Base-by-base conservation (phyloP, 2,329 filamentous ascomycete species). In the Fusarium aywerte region DNA sequence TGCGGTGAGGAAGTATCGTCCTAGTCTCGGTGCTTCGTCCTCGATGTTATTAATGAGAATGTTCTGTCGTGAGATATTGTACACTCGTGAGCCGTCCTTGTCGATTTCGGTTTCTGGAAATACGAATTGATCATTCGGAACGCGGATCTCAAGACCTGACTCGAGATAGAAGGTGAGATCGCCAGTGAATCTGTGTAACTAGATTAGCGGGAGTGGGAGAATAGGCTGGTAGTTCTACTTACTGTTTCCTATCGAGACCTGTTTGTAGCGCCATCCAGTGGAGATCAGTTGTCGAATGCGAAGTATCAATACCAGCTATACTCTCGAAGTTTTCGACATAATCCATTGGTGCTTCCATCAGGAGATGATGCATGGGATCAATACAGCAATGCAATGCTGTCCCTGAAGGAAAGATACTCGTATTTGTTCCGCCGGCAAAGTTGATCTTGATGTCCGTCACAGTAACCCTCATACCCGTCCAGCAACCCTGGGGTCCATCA, bases 1-100 rank as follows among this genome's bases (percentile, higher is more conserved):
- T 0, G 74, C 62, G 0, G 76, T 78, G 12, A 78, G 63, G 39
- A 79, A 79, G 42, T 77, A 77, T 1, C 76, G 69, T 3, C 77
- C 77, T 0, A 79, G 59, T 0, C 71, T 75, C 0, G 73, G 63
- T 0, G 67, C 68, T 16, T 71, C 63, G 15, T 65, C 58, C 8
- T 39, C 52, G 1, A 74, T 13, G 3, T 45, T 52, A 16, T 68
- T 73, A 5, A 78, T 67, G 4, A 75, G 63, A 18, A 77, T 65
- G n/a, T 74, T 74, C 2, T 69, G 57, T 48, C 48, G 9, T 39
- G 58, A 35, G 64, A 50, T 21, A 65, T 64, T 20, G 2, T 4
- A 25, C 3, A 63, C 39, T 6, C 73, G 72, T 5, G 67, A 68
- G 1, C 77, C 75, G 16, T 73, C 71, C 5, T 68, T 54, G 13